A percentile compares a stretch with the other conserved stretches of the same genome.
Conservation (phyloP, 2,329 filamentous ascomycete genomes). For the Orbilia quercus region DNA sequence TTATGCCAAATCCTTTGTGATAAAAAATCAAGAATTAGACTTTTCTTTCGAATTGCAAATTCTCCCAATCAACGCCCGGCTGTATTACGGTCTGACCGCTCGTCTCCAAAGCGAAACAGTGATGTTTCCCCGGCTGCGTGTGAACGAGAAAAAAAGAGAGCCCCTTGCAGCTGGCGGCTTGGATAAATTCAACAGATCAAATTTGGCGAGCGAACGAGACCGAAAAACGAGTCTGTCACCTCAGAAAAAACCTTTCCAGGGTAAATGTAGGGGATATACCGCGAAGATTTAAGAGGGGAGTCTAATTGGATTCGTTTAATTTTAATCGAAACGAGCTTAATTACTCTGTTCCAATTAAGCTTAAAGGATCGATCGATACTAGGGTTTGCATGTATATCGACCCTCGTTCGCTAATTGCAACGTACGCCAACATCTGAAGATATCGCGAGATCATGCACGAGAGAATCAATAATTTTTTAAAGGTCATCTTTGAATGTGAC, state of each 20-base stretch:
- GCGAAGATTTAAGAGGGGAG: slow-evolving; percentile 21
- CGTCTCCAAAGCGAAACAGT: slow-evolving; percentile 6
- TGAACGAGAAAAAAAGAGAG: slow-evolving; percentile 1
- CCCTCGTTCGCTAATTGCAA: background rate
- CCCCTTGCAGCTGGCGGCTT: slow-evolving; percentile 49
- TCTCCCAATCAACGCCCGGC: background rate
- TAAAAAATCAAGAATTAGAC: background rate
- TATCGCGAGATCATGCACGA: no score
- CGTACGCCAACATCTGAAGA: slow-evolving; percentile 16
- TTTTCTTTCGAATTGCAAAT: background rate
- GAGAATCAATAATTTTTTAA: no score
- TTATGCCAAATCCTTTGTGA: no score
- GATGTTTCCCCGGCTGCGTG: background rate
- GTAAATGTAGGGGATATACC: slow-evolving; percentile 11
- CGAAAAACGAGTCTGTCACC: slow-evolving; percentile 8
- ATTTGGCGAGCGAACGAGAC: slow-evolving; percentile 42
- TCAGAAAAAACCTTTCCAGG: slow-evolving; percentile 1
- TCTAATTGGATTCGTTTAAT: slow-evolving; percentile 52
- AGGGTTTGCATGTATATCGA: slow-evolving; percentile 13
- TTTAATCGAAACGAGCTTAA: slow-evolving; percentile 53
- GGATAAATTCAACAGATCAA: slow-evolving; percentile 51
- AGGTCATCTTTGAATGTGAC: no score
- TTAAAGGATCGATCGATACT: slow-evolving; percentile 26
- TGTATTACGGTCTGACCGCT: background rate
- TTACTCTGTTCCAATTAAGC: slow-evolving; percentile 30